Percentiles rank a stretch among this genome's conserved stretches.
Evolutionary conservation across 257 asterid species (phyloP).

Genomic region (Rauvolfia tetraphylla): DNA sequence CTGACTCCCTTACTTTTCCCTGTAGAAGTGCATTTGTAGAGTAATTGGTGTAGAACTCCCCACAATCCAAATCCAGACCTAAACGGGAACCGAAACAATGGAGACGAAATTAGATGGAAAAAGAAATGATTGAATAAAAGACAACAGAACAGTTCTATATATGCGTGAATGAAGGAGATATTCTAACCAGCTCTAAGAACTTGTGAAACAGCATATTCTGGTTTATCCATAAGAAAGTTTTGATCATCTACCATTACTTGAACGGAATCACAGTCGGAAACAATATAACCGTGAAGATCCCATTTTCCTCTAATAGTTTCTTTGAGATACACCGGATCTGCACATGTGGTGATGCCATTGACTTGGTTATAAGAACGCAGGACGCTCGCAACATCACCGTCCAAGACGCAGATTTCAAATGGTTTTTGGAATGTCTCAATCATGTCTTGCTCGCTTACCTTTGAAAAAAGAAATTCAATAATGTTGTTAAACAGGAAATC

Average conservation of each 20-base stretch:
- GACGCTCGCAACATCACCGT: constrained; percentile 37
- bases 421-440: constrained; percentile 41
- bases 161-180: background rate
- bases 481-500: background rate
- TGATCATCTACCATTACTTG: constrained; percentile 23
- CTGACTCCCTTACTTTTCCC: constrained; percentile 37
- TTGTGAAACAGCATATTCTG: constrained; percentile 44
- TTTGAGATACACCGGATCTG: constrained; percentile 31
- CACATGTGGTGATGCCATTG: constrained; percentile 48
- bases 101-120: background rate
- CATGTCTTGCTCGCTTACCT: constrained; percentile 53
- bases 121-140: background rate
- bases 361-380: constrained; percentile 51
- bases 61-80: constrained; percentile 54
- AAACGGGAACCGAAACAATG: too few relatives aligned
- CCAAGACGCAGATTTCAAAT: constrained; percentile 44
- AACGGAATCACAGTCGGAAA: constrained; percentile 48
- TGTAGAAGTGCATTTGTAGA: constrained; percentile 27
- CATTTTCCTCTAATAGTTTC: constrained; percentile 37
- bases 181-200: constrained; percentile 39
- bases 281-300: constrained; percentile 46
- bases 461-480: background rate
- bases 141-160: too few relatives aligned
- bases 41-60: constrained; percentile 25
- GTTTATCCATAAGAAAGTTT: constrained; percentile 11